A percentile compares a stretch with the other conserved stretches of the same genome.
Evolutionary conservation across 306 rosid genomes (phyloP).

Genomic region (Calophaca sinica): DNA sequence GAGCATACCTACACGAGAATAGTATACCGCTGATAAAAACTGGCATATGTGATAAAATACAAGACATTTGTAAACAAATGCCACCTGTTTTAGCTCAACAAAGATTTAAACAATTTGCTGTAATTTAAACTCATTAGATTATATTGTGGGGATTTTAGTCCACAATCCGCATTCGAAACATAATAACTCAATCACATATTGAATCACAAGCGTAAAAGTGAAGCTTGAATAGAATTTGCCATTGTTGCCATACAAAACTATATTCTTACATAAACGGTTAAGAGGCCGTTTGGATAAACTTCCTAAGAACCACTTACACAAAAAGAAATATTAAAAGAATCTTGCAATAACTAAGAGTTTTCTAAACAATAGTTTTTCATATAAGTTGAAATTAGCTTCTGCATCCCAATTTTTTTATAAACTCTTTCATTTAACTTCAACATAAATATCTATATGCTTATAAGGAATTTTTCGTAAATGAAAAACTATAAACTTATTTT

Average conservation of each 20-base stretch:
- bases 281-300: not conserved
- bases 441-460: not conserved
- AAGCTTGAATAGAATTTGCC: not conserved
- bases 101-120: not conserved
- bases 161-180: not conserved
- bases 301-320: too few species aligned
- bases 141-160: constrained; percentile 22
- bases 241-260: not conserved
- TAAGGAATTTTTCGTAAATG: not conserved
- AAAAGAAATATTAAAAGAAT: too few species aligned
- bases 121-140: not conserved
- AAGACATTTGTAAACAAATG: constrained; percentile 17
- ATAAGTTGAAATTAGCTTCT: not conserved
- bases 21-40: not conserved
- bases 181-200: constrained; percentile 13
- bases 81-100: constrained; percentile 2
- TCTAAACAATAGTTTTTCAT: not conserved
- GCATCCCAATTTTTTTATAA: not conserved
- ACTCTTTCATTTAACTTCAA: not conserved
- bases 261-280: constrained; percentile 2
- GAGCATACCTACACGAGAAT: constrained; percentile 73
- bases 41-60: constrained; percentile 1
- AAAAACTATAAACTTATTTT: not conserved
- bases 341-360: not conserved
- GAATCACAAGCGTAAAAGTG: constrained; percentile 7